Base-by-base conservation (phyloP, 1,284 basidiomycete genomes). In the Apiotrichum laibachii region DNA sequence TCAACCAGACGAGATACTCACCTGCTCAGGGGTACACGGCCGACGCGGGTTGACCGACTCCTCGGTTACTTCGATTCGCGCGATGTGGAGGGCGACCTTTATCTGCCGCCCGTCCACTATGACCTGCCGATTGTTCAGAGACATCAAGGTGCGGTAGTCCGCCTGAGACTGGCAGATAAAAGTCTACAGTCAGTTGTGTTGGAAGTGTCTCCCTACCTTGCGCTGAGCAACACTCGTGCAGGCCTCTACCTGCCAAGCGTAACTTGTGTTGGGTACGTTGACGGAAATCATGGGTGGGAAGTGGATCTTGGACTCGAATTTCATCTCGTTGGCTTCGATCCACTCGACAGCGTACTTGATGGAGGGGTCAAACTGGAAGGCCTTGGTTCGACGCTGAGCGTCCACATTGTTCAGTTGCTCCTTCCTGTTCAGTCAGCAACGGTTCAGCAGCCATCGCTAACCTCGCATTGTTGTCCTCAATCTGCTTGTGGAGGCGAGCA, bases 101-200 rank as follows among this genome's bases (percentile, higher is more conserved):
- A 22, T 34, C 10, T 42, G 40, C 50, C 26, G 49, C 15, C 39
- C 57, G 21, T 60, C 34, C 22, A 37, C 45, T 15, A 46, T 45
- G 21, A 62, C 42, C 1, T 22, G 22, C 68, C 88, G 87, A 66
- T 88, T 88, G 64, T 91, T 82, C 35, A 85, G 77, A 39, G 79
- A 76, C 64, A 88, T 87, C 49, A 93, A 79, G 0, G 81, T 79
- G 55, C 87, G 82, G 59, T 90, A 90, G 72, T 99, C 95, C 40
- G 89, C 88, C 58, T 88, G 84, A 64, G 85, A 88, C 73, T 94
- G 89, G 39, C 87, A 86, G 5, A 99, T 86, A 73, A 99, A 89
- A 0, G 87, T 91, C 89, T 95, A 67, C n/a, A 57, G 60, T 68
- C 47, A 65, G 47, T 11, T 7, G 21, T 10, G 19, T 4, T 13